A percentile compares a stretch with the other conserved stretches of the same genome.
phyloP scores from a whole-genome alignment of 2,329 filamentous ascomycete genomes.

The Cephalotrichum gorgonifer region DNA sequence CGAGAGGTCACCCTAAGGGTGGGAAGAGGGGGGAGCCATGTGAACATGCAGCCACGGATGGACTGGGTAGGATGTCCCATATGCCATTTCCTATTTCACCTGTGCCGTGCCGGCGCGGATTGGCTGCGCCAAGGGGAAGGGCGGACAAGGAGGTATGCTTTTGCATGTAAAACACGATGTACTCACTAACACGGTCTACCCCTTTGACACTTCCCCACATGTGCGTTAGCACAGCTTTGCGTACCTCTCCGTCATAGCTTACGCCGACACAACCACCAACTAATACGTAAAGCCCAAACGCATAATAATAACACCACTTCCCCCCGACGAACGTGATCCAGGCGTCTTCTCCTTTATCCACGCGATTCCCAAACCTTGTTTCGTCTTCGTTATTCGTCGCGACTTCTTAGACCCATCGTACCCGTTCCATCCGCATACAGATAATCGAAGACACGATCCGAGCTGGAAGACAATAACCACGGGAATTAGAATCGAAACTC shows the following conservation, averaged over 20 bases:
- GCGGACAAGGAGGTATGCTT: no score
- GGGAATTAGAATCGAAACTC: background rate
- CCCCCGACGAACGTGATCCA: background rate
- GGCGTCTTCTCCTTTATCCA: background rate
- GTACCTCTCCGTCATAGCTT: background rate
- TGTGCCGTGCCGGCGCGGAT: no score
- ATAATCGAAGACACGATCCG: background rate
- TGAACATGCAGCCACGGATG: no score
- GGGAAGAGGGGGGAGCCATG: no score
- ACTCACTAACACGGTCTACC: background rate
- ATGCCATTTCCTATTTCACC: no score
- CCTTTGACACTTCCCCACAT: background rate
- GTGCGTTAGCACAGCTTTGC: background rate
- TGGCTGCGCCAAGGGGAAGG: no score
- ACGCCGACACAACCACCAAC: background rate
- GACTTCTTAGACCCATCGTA: no score
- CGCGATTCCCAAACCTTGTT: background rate
- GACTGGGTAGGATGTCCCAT: no score
- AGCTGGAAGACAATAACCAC: background rate
- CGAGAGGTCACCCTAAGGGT: no score
- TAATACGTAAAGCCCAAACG: background rate
- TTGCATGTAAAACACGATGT: no score
- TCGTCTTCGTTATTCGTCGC: background rate
- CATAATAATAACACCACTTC: background rate
- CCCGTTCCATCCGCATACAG: no score